Percentiles rank a stretch among this genome's conserved stretches.
Conservation (phyloP, 2,329 filamentous ascomycete species). For the Trichophyton simii region DNA sequence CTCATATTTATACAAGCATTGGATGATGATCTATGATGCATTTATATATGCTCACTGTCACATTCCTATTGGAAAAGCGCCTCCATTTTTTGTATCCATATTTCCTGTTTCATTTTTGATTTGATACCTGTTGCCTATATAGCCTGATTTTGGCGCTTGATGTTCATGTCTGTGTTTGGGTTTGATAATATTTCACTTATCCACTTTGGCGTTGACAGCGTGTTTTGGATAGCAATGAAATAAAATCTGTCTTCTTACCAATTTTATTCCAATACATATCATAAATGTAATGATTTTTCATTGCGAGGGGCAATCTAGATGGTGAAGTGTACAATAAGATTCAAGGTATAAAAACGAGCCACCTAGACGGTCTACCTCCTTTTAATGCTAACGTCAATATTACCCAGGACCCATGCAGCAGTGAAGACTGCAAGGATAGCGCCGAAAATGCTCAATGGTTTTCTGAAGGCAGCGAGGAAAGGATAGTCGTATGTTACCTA, state of each 20-base stretch:
- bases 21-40: too few relatives aligned
- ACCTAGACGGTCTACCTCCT: constrained; percentile 32
- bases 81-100: too few relatives aligned
- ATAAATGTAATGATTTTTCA: not conserved
- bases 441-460: constrained; percentile 69
- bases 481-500: constrained; percentile 75
- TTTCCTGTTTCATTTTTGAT: too few relatives aligned
- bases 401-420: constrained; percentile 60
- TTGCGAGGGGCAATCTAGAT: not conserved
- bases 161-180: not conserved
- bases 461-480: constrained; percentile 60
- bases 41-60: not conserved
- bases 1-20: not conserved
- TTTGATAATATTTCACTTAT: not conserved
- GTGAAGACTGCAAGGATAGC: constrained; percentile 64
- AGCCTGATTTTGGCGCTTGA: too few relatives aligned
- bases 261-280: not conserved
- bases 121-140: too few relatives aligned
- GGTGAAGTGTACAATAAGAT: not conserved
- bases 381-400: constrained; percentile 69
- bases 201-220: too few relatives aligned
- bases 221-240: not conserved
- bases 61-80: too few relatives aligned
- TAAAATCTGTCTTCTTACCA: too few relatives aligned
- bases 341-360: not conserved